Evolutionary conservation across 495 filamentous ascomycete genomes (phyloP).

Genomic region (Penicillium silybi): DNA sequence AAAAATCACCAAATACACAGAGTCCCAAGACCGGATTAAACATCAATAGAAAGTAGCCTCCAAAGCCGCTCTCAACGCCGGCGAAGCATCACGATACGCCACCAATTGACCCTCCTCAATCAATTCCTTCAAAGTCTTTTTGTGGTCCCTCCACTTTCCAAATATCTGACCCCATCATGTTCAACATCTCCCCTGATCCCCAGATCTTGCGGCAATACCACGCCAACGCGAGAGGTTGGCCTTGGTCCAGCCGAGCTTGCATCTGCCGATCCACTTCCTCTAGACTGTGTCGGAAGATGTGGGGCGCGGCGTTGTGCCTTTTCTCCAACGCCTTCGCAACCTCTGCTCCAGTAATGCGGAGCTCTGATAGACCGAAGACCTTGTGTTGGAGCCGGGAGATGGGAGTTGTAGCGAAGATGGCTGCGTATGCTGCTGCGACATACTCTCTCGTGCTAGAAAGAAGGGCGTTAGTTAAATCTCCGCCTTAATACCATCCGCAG

Average conservation of each 20-base stretch:
- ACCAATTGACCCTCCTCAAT: neutral
- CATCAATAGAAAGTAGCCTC: neutral
- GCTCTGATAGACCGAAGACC: conserved; percentile 11
- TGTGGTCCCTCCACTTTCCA: conserved; percentile 4
- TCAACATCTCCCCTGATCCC: conserved; percentile 12
- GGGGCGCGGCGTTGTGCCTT: conserved; percentile 1
- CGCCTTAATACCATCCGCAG: no score
- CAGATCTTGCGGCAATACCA: conserved; percentile 16
- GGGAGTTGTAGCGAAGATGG: conserved; percentile 16
- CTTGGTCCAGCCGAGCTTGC: conserved; percentile 1
- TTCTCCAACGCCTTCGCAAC: conserved; percentile 9
- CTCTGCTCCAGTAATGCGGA: conserved; percentile 13
- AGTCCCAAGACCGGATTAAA: no score
- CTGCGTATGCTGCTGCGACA: conserved; percentile 15
- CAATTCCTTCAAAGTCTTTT: conserved; percentile 6
- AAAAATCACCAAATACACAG: no score
- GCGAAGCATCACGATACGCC: neutral
- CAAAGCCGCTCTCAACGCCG: neutral
- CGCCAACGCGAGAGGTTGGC: conserved; percentile 2
- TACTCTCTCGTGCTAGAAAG: conserved; percentile 14
- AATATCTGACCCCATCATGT: conserved; percentile 4
- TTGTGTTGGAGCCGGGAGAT: conserved; percentile 7
- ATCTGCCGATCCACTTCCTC: conserved; percentile 7
- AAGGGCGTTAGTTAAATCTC: neutral
- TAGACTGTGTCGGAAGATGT: conserved; percentile 6